These are phyloP conservation scores for Debaryomyces hansenii DNA, from an alignment of 805 yeast species.

Conservation along the genomic window DNA sequence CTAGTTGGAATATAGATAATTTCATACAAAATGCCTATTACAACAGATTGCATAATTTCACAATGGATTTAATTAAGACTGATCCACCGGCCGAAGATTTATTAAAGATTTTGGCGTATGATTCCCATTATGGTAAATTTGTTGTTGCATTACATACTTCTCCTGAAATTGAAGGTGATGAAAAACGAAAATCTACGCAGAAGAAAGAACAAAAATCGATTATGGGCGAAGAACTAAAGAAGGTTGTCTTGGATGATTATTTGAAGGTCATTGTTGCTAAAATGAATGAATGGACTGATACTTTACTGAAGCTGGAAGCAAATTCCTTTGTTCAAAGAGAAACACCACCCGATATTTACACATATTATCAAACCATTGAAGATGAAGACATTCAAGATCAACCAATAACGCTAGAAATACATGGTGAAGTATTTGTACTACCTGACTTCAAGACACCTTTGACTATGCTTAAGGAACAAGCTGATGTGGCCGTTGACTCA, in stretches of 20 bases:
- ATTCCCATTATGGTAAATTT: constrained; percentile 56
- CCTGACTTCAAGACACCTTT: constrained; percentile 80
- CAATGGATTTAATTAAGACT: constrained; percentile 60
- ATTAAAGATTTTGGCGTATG: constrained; percentile 73
- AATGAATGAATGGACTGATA: constrained; percentile 82
- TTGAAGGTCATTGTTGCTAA: constrained; percentile 66
- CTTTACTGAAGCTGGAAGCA: constrained; percentile 65
- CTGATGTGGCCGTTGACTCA: constrained; percentile 82
- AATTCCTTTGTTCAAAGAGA: constrained; percentile 61
- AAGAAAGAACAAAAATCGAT: constrained; percentile 51
- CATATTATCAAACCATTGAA: constrained; percentile 48
- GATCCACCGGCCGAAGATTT: constrained; percentile 82
- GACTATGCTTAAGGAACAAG: constrained; percentile 84
- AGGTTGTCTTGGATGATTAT: constrained; percentile 74
- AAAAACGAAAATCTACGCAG: constrained; percentile 16
- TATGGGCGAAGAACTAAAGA: constrained; percentile 71
- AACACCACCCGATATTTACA: constrained; percentile 72
- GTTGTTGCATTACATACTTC: constrained; percentile 24
- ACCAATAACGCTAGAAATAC: constrained; percentile 29
- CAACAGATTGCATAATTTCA: constrained; percentile 58
- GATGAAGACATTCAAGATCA: constrained; percentile 40
- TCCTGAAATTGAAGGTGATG: constrained; percentile 12
- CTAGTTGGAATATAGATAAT: constrained; percentile 69
- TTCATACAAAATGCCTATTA: constrained; percentile 68
- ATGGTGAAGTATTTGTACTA: constrained; percentile 54